Percentiles rank a stretch among this genome's conserved stretches.
Conservation (phyloP, 2,329 filamentous ascomycete species). For the Stagonosporopsis vannaccii region DNA sequence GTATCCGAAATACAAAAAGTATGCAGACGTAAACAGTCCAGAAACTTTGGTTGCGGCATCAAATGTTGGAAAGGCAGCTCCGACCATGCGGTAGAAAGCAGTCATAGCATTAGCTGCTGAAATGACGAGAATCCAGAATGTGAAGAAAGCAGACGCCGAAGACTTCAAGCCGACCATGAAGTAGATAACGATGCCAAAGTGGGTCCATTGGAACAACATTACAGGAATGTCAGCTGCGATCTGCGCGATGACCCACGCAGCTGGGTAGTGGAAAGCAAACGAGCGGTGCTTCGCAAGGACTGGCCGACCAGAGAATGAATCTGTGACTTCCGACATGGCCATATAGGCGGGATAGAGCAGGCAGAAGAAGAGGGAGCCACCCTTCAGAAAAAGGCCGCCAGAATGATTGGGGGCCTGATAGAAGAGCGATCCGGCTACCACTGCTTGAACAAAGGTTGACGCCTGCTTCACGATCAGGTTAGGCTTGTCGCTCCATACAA, state of each 20-base stretch:
- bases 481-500: constrained; percentile 69
- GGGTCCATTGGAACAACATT: not conserved
- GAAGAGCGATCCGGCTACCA: constrained; percentile 72
- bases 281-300: constrained; percentile 59
- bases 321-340: constrained; percentile 69
- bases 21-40: not conserved
- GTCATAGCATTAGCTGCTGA: constrained; percentile 65
- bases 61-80: constrained; percentile 66
- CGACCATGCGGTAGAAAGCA: constrained; percentile 80
- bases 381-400: constrained; percentile 67
- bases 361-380: constrained; percentile 69
- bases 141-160: constrained; percentile 78
- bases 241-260: not conserved
- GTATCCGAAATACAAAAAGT: not conserved
- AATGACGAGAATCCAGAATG: constrained; percentile 73
- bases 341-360: constrained; percentile 68
- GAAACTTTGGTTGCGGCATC: not conserved
- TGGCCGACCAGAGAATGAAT: constrained; percentile 66
- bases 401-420: constrained; percentile 67
- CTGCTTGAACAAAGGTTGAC: constrained; percentile 63
- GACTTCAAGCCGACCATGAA: constrained; percentile 81
- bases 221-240: constrained; percentile 55
- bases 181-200: constrained; percentile 58
- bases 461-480: constrained; percentile 69
- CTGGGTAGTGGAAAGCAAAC: constrained; percentile 71